Evolutionary conservation across 2,329 filamentous ascomycete species (phyloP).

Genomic region (Xylariales sp.): DNA sequence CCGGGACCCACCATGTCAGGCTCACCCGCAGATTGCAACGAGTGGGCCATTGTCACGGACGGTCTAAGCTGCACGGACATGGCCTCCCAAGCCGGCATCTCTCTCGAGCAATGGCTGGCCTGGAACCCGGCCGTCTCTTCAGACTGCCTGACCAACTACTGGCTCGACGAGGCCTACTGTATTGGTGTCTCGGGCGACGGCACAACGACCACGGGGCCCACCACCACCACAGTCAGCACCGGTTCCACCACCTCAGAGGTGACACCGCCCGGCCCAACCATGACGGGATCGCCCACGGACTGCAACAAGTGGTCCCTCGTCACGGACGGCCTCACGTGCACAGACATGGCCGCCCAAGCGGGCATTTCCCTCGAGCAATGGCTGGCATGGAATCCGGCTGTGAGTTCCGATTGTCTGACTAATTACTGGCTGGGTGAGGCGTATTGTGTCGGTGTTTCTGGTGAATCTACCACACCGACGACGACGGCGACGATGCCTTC

Average conservation of each 20-base stretch:
- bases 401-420: background rate
- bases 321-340: background rate
- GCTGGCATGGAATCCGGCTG: background rate
- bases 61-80: conserved; percentile 14
- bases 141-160: conserved; percentile 15
- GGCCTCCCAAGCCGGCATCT: conserved; percentile 8
- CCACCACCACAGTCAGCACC: background rate
- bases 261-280: no score
- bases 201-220: background rate
- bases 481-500: background rate
- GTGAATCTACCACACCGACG: background rate
- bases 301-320: background rate
- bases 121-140: conserved; percentile 17
- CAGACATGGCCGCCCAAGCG: background rate
- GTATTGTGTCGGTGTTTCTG: background rate
- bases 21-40: conserved; percentile 14
- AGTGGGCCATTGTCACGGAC: conserved; percentile 12
- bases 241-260: no score
- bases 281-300: no score
- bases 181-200: background rate
- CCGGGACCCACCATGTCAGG: conserved; percentile 14
- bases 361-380: background rate
- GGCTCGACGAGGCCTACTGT: conserved; percentile 14
- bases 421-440: background rate
- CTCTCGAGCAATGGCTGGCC: conserved; percentile 11